Percentiles rank a stretch among this genome's conserved stretches.
Evolutionary conservation across 768 basidiomycete species (phyloP).

Genomic region (Mycena sanguinolenta): DNA sequence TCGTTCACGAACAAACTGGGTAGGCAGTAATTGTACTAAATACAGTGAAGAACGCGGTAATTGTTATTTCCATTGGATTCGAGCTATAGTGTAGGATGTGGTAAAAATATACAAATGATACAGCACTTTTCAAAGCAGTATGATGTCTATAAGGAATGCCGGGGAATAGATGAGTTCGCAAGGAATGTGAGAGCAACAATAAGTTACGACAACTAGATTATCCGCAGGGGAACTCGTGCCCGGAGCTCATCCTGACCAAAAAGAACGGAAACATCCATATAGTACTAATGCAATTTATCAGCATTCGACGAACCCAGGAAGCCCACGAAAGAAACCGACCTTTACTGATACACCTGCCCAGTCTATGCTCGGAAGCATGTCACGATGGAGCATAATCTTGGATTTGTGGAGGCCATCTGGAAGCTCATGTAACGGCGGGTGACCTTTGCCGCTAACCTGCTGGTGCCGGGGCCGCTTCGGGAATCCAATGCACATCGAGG

Average conservation of each 20-base stretch:
- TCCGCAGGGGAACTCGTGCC: slow-evolving; percentile 72
- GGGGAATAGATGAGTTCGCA: neutral
- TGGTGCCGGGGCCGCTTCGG: slow-evolving; percentile 74
- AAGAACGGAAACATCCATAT: slow-evolving; percentile 77
- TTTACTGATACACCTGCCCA: slow-evolving; percentile 78
- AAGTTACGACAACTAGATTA: slow-evolving; percentile 51
- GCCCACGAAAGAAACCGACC: slow-evolving; percentile 55
- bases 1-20: no score
- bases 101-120: slow-evolving; percentile 33
- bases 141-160: slow-evolving; percentile 28
- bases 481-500: slow-evolving; percentile 73
- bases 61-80: slow-evolving; percentile 8
- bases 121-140: slow-evolving; percentile 30
- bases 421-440: slow-evolving; percentile 63
- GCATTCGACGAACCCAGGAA: slow-evolving; percentile 7
- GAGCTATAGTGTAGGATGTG: slow-evolving; percentile 16
- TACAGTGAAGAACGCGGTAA: neutral
- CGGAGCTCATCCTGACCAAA: slow-evolving; percentile 73
- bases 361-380: slow-evolving; percentile 75
- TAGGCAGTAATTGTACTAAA: no score
- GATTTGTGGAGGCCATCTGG: slow-evolving; percentile 80
- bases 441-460: slow-evolving; percentile 51
- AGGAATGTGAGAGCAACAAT: slow-evolving; percentile 24
- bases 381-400: slow-evolving; percentile 65
- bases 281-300: slow-evolving; percentile 64